Evolutionary conservation across 805 yeast genomes (phyloP), one percentile per base, ranked within the genome.

Genomic region (Saccharomycopsis fodiens): DNA sequence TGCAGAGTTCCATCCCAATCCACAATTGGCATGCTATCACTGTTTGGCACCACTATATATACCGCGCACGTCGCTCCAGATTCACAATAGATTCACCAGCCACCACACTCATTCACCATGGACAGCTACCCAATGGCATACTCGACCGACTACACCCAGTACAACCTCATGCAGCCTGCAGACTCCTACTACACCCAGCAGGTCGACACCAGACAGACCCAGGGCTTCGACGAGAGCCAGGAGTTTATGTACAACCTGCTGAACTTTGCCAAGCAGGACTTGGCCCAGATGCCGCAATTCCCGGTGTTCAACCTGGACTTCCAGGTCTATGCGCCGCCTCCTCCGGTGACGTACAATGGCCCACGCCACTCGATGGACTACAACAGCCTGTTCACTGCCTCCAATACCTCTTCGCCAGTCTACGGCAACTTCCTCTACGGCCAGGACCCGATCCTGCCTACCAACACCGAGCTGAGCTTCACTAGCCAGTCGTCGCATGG

Each of bases 391-490:
- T 25, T 25, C 29, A 25, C 10, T 10, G 29, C 10, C 10, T 25
- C 29, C 29, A 10, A 7, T 25, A 7, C 29, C 10, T 25, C 29
- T 17, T 41, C 45, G 4, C 48, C 48, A 22, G 22, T 41, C 7
- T 45, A 45, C 21, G 15, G 42, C 3, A 16, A 41, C 17, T 45
- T 45, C 32, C 36, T 45, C 30, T 12, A n/a, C 30, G 17, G 19
- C 12, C 27, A n/a, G 4, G 45, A 45, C 13, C 50, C 46, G 15
- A 46, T 42, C n/a, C 42, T 46, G 3, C 46, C 50, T 31, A 42
- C 46, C 12, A 46, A 42, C 16, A 19, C 34, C 12, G 40, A 39
- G 23, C 35, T 39, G 2, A 29, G 32, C 27, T 39, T 22, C 36
- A 32, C 20, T 10, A 32, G 36, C 20, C 36, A 32, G 20, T 17